phyloP scores from a whole-genome alignment of 257 asterid genomes.

The Solanum etuberosum region DNA sequence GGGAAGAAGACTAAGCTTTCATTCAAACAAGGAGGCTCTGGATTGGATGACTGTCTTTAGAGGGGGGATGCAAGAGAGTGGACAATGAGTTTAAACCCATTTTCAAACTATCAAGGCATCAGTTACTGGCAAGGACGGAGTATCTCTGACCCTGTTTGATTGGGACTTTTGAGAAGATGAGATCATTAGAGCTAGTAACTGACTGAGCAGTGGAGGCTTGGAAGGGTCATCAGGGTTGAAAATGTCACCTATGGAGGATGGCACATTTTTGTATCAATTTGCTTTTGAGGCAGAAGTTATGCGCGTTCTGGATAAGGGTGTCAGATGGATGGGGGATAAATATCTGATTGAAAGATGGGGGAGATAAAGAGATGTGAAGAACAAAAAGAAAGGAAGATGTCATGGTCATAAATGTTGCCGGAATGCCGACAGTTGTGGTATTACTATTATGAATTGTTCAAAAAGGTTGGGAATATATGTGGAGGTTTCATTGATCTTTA shows the following conservation, averaged over 20 bases:
- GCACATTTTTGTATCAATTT: neutral
- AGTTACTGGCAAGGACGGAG: neutral
- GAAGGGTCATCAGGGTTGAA: neutral
- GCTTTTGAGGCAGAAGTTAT: neutral
- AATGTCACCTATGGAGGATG: neutral
- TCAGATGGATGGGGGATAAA: neutral
- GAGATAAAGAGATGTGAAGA: neutral
- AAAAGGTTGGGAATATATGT: neutral
- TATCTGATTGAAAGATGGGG: neutral
- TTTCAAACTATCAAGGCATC: neutral
- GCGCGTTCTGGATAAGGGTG: neutral
- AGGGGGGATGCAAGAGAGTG: neutral
- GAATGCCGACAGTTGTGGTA: neutral
- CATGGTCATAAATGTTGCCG: neutral
- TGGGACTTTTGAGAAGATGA: neutral
- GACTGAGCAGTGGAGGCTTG: neutral
- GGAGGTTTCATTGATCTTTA: too few species aligned
- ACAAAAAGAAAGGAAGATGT: neutral
- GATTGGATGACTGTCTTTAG: neutral
- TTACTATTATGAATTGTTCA: neutral
- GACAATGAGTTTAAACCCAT: neutral
- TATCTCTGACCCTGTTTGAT: neutral
- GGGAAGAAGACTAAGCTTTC: neutral
- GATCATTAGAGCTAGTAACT: neutral
- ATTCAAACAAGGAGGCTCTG: neutral